A percentile compares a stretch with the other conserved stretches of the same genome.
Conservation (phyloP, 805 yeast genomes). For the Wickerhamomyces canadensis region DNA sequence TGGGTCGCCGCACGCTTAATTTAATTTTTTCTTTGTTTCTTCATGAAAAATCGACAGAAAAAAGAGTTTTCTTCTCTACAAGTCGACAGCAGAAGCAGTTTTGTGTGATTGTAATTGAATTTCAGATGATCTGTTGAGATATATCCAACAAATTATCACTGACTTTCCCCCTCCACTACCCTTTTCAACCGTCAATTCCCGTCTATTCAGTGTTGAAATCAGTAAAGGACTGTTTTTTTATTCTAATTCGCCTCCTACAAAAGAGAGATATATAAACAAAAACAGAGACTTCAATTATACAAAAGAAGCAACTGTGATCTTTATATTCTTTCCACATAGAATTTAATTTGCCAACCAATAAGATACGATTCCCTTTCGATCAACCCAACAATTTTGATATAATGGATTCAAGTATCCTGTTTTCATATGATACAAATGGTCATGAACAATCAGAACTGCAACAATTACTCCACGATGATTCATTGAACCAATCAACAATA, state of each 20-base stretch:
- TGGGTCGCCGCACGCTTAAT: not conserved
- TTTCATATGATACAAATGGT: conserved; percentile 8
- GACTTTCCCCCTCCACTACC: not conserved
- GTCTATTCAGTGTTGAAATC: too few species aligned
- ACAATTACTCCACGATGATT: too few species aligned
- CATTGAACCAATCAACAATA: not conserved
- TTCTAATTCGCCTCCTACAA: too few species aligned
- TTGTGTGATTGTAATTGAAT: not conserved
- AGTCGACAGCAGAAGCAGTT: too few species aligned
- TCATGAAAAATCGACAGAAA: not conserved
- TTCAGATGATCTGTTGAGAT: conserved; percentile 2
- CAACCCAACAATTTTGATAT: not conserved
- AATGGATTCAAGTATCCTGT: conserved; percentile 22
- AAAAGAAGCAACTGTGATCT: too few species aligned
- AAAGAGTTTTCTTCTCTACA: not conserved
- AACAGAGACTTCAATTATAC: too few species aligned
- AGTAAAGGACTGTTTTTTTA: too few species aligned
- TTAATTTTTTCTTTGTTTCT: too few species aligned
- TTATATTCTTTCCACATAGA: too few species aligned
- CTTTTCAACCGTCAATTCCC: not conserved
- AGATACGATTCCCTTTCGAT: too few species aligned
- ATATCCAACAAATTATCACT: not conserved
- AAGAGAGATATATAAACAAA: too few species aligned
- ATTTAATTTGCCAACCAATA: not conserved
- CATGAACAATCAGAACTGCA: too few species aligned